A percentile compares a stretch with the other conserved stretches of the same genome.
phyloP scores from a whole-genome alignment of 1,284 basidiomycete species.

The Omphalotus olearius region DNA sequence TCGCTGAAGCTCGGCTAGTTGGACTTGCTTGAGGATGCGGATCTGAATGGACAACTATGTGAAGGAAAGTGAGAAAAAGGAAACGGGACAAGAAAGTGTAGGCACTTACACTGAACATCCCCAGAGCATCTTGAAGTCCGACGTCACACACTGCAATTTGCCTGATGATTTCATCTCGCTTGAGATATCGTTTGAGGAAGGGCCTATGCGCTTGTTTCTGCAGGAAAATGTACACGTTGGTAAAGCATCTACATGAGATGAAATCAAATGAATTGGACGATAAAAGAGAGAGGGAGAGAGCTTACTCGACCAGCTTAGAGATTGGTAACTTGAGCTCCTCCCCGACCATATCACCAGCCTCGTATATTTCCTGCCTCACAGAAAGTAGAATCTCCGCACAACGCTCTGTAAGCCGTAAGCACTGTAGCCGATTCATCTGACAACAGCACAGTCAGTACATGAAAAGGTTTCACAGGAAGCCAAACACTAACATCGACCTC shows the following conservation, averaged over 20 bases:
- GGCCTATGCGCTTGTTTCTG: conserved; percentile 59
- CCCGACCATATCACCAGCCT: conserved; percentile 32
- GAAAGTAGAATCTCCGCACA: conserved; percentile 42
- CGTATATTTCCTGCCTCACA: conserved; percentile 37
- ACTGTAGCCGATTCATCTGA: conserved; percentile 52
- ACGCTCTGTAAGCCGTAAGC: conserved; percentile 41
- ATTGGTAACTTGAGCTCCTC: conserved; percentile 32
- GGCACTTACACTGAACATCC: conserved; percentile 49
- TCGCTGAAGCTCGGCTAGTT: conserved; percentile 25
- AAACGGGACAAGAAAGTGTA: neutral
- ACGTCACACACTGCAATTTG: conserved; percentile 52
- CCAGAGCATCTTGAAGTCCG: conserved; percentile 49
- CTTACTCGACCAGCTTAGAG: conserved; percentile 45
- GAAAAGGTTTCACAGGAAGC: conserved; percentile 1
- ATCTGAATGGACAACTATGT: conserved; percentile 49
- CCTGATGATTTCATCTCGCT: conserved; percentile 64
- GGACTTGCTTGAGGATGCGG: conserved; percentile 53
- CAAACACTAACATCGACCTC: conserved; percentile 51
- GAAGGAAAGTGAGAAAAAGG: conserved; percentile 7
- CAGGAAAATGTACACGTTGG: conserved; percentile 47
- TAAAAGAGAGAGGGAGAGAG: conserved; percentile 9
- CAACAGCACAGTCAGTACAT: neutral
- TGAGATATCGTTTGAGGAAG: conserved; percentile 76
- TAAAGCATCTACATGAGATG: conserved; percentile 38
- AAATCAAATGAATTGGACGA: neutral